These are phyloP conservation scores for Pneumocystis carinii DNA, from an alignment of 1,139 yeast genomes.

Conservation along the genomic window DNA sequence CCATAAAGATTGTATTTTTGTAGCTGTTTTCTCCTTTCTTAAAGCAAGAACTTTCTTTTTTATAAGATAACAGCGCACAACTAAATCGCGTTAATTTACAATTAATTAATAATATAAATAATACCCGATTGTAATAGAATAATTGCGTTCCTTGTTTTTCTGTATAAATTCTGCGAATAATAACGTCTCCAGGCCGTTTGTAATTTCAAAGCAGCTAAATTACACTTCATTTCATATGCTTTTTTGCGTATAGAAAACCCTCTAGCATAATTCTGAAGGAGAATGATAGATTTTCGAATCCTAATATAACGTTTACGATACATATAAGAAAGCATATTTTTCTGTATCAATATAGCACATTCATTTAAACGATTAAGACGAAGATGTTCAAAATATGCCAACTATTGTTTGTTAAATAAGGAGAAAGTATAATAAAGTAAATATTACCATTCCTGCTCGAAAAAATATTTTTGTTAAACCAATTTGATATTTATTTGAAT, in stretches of 20 bases:
- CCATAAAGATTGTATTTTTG: slow-evolving; percentile 52
- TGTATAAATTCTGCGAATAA: slow-evolving; percentile 36
- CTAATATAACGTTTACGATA: slow-evolving; percentile 44
- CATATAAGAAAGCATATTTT: slow-evolving; percentile 47
- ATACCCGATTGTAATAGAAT: slow-evolving; percentile 37
- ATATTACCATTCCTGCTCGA: slow-evolving; percentile 59
- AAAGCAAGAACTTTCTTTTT: slow-evolving; percentile 35
- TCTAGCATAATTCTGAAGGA: slow-evolving; percentile 46
- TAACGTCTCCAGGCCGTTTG: slow-evolving; percentile 65
- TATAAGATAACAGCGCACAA: slow-evolving; percentile 51
- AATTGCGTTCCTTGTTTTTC: slow-evolving; percentile 35
- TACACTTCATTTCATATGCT: slow-evolving; percentile 44
- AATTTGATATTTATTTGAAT: slow-evolving; percentile 55
- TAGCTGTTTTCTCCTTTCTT: slow-evolving; percentile 49
- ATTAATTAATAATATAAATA: neutral
- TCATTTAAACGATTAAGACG: slow-evolving; percentile 62
- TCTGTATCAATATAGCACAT: slow-evolving; percentile 77
- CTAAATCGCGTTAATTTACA: slow-evolving; percentile 7
- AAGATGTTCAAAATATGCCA: slow-evolving; percentile 74
- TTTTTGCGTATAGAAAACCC: slow-evolving; percentile 48
- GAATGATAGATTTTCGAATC: slow-evolving; percentile 39
- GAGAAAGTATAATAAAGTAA: neutral
- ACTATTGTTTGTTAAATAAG: slow-evolving; percentile 11
- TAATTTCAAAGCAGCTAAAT: slow-evolving; percentile 49
- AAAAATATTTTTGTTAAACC: slow-evolving; percentile 76